Base-by-base conservation (phyloP, 2,329 filamentous ascomycete species). In the Reticulascus tulasneorum region DNA sequence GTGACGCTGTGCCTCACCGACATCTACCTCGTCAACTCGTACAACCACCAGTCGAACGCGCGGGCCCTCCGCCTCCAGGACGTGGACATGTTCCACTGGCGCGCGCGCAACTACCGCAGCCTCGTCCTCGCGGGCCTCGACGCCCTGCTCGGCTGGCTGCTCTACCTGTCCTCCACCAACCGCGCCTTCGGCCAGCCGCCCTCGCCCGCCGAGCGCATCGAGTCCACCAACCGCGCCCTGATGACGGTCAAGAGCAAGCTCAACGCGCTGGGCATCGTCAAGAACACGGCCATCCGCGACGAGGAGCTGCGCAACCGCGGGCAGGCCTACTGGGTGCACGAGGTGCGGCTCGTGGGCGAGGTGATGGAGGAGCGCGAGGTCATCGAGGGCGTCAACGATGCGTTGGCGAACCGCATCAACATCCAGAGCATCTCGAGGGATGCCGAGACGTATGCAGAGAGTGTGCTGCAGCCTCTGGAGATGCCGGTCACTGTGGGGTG, bases 351-450 rank as follows among this genome's bases (percentile, higher is more conserved):
- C 20, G 87, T 85, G 75, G 67, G 74, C 23, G 79, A 84, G 51
- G 79, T 86, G 17, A 84, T 94, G 74, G 84, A 89, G 66, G 84
- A 91, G 45, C 72, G 79, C 43, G 83, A 86, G 44, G 85, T 90
- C 7, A 64, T 86, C 23, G 79, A 82, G 50, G 77, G 82, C 34
- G 75, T 88, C 43, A 81, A 84, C 40, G 75, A 79, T 54, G 84
- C 80, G 9, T 58, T 90, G 47, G 65, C 67, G 51, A 75, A 73
- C 44, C 72, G 79, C 35, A 73, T 87, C 40, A 73, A 87, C 53
- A 74, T 88, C 16, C 59, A 63, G 24, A 64, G 60, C 19, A 73
- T 90, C 27, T 68, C 73, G 30, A 67, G 63, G 36, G 82, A 86
- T 46, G 84, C 84, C 1, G 80, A 84, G 40, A 57, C 58, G 9